Conservation (phyloP, 1,284 basidiomycete genomes). For the Cutaneotrichosporon arboriforme region DNA sequence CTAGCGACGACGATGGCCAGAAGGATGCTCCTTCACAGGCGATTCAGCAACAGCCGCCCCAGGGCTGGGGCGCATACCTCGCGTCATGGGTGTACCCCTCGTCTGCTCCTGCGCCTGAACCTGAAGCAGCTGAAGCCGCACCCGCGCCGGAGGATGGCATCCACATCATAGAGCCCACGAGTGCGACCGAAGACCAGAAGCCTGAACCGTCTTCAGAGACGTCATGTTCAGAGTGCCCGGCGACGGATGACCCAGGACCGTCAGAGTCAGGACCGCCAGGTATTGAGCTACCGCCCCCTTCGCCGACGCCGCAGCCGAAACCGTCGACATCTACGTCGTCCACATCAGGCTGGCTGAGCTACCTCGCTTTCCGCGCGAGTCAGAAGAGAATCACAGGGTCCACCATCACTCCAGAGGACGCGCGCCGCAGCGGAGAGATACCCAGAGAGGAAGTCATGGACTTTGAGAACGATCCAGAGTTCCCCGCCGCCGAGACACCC, state of each 20-base stretch:
- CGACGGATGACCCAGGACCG: background rate
- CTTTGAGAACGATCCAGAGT: conserved; percentile 40
- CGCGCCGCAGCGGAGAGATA: conserved; percentile 19
- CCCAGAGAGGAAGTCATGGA: conserved; percentile 40
- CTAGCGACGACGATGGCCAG: no score
- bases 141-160: background rate
- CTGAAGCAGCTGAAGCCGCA: background rate
- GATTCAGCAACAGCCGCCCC: background rate
- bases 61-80: conserved; percentile 33
- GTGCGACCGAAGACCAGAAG: conserved; percentile 17
- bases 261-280: background rate
- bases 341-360: conserved; percentile 39
- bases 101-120: background rate
- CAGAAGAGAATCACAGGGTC: conserved; percentile 36
- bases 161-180: conserved; percentile 9
- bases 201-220: background rate
- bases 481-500: conserved; percentile 19
- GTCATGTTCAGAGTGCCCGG: background rate
- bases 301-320: background rate
- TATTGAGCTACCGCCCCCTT: background rate
- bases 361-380: conserved; percentile 36
- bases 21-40: background rate
- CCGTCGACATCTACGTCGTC: conserved; percentile 19
- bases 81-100: conserved; percentile 25
- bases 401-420: conserved; percentile 12